phyloP scores from a whole-genome alignment of 345 rosid genomes.

The Rhodamnia argentea region DNA sequence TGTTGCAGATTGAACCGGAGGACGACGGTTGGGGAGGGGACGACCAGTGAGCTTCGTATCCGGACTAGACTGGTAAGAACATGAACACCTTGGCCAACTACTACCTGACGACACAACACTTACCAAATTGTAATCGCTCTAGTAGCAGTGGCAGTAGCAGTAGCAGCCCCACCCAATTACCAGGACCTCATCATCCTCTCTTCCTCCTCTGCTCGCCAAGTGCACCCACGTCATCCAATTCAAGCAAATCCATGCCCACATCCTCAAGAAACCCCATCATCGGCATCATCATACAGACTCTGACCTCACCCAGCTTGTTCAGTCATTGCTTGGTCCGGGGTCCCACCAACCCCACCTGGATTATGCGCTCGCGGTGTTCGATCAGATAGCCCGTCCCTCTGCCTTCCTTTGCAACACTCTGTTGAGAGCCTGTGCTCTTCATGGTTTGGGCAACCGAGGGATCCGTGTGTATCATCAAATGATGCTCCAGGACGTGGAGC shows the following conservation, averaged over 20 bases:
- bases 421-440: constrained; percentile 13
- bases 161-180: background rate
- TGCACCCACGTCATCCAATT: background rate
- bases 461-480: constrained; percentile 9
- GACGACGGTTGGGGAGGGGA: background rate
- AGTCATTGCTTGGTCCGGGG: background rate
- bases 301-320: background rate
- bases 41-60: background rate
- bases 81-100: background rate
- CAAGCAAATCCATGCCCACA: background rate
- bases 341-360: background rate
- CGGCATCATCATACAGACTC: background rate
- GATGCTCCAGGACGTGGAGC: constrained; percentile 8
- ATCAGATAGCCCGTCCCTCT: background rate
- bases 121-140: background rate
- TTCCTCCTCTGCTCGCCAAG: background rate
- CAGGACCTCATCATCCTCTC: background rate
- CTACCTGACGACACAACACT: background rate
- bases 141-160: background rate
- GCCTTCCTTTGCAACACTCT: constrained; percentile 14
- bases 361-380: background rate
- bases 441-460: constrained; percentile 5
- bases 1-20: background rate
- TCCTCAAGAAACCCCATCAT: background rate
- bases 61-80: background rate